A percentile compares a stretch with the other conserved stretches of the same genome.
These are phyloP conservation scores for Aurantiochytrium sp. DNA, from an alignment of 108 stramenopile species.

Conservation along the genomic window DNA sequence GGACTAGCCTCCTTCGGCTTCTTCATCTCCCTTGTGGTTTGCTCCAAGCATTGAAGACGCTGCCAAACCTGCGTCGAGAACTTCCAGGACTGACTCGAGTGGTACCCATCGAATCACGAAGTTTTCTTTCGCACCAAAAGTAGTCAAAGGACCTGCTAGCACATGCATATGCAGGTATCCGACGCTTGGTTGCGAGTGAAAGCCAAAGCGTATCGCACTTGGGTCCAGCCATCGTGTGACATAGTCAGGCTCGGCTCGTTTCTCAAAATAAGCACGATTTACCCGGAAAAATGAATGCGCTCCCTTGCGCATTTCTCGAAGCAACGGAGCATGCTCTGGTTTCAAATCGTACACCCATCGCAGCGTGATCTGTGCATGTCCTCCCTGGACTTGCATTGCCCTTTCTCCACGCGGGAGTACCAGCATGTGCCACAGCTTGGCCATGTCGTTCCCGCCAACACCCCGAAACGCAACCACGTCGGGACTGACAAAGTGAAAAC, in stretches of 20 bases:
- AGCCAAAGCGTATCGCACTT: background rate
- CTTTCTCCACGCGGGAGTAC: background rate
- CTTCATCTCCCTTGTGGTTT: too few species aligned
- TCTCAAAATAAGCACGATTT: background rate
- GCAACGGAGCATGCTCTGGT: background rate
- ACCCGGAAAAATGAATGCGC: background rate
- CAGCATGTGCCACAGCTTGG: background rate
- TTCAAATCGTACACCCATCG: background rate
- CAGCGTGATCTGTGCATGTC: background rate
- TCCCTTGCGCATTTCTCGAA: background rate
- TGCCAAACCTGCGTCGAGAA: background rate
- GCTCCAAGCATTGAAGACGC: background rate
- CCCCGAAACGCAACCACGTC: background rate
- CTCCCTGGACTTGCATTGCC: background rate
- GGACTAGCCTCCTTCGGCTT: too few species aligned
- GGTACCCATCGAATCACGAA: background rate
- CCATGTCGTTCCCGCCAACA: background rate
- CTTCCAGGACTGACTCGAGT: background rate
- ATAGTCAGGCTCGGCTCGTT: background rate
- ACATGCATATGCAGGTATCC: background rate
- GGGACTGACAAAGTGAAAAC: background rate
- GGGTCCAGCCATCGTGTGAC: background rate
- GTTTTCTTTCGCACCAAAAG: background rate
- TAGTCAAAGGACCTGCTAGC: background rate
- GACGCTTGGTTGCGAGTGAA: slow-evolving; percentile 13